These are phyloP conservation scores for Salvia miltiorrhiza DNA, from an alignment of 257 asterid genomes.

Conservation along the genomic window DNA sequence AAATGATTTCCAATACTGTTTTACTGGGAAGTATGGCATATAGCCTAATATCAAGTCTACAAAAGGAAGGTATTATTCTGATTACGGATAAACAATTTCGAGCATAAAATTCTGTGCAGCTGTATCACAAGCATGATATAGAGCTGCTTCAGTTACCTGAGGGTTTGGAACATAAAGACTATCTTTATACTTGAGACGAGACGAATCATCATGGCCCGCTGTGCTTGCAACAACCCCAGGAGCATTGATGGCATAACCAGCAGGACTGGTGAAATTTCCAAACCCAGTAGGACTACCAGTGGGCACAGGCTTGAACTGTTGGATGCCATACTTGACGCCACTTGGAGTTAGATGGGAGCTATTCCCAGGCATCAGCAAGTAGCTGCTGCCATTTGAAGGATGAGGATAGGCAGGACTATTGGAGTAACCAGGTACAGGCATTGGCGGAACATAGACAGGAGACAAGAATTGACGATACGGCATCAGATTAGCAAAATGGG, in stretches of 20 bases:
- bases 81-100: neutral
- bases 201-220: constrained; percentile 80
- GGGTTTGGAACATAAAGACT: constrained; percentile 74
- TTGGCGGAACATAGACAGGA: constrained; percentile 84
- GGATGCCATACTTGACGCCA: constrained; percentile 84
- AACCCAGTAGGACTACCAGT: constrained; percentile 68
- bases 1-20: no score
- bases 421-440: constrained; percentile 89
- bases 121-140: neutral
- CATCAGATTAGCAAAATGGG: constrained; percentile 81
- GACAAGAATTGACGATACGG: constrained; percentile 79
- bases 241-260: constrained; percentile 76
- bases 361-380: constrained; percentile 82
- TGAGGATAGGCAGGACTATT: constrained; percentile 81
- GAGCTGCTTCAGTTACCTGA: constrained; percentile 49
- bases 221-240: constrained; percentile 78
- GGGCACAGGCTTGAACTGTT: constrained; percentile 81
- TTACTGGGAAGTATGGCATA: neutral
- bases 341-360: constrained; percentile 62
- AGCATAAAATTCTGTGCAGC: neutral
- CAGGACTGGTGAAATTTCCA: constrained; percentile 70
- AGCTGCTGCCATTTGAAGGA: constrained; percentile 87
- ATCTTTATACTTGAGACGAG: constrained; percentile 86
- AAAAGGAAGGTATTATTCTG: neutral
- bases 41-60: neutral